A percentile compares a stretch with the other conserved stretches of the same genome.
These are phyloP conservation scores for Citrus glauca DNA, from an alignment of 345 rosid genomes.

Conservation along the genomic window DNA sequence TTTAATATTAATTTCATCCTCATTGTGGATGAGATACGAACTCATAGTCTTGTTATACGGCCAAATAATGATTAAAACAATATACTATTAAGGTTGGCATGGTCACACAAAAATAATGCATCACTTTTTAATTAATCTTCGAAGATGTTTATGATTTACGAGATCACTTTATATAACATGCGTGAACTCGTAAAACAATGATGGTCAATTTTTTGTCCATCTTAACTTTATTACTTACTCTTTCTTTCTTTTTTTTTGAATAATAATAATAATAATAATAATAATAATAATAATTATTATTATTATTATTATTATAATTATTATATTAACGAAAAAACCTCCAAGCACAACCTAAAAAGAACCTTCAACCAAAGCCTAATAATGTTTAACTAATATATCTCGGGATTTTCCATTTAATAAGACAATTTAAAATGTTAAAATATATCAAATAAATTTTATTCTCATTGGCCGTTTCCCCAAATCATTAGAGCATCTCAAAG, in stretches of 20 bases:
- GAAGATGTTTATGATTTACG: background rate
- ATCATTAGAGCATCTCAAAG: slow-evolving; percentile 1
- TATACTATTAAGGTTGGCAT: too few species aligned
- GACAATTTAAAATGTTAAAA: background rate
- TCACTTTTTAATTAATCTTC: too few species aligned
- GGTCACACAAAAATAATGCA: too few species aligned
- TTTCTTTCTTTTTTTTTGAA: too few species aligned
- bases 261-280: background rate
- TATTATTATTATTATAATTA: too few species aligned
- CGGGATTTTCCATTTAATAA: background rate
- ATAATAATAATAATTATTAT: background rate
- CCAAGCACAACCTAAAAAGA: background rate
- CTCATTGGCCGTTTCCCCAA: background rate
- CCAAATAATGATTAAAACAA: too few species aligned
- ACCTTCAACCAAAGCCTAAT: background rate
- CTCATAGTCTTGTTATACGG: too few species aligned
- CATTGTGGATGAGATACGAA: background rate
- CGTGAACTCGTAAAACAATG: background rate
- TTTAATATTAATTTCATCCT: background rate
- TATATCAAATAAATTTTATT: too few species aligned
- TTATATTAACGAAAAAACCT: background rate
- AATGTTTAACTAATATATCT: background rate
- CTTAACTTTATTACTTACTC: background rate
- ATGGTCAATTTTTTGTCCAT: too few species aligned
- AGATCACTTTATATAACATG: background rate